Conservation (phyloP, 345 rosid species). For the Syzygium grande region DNA sequence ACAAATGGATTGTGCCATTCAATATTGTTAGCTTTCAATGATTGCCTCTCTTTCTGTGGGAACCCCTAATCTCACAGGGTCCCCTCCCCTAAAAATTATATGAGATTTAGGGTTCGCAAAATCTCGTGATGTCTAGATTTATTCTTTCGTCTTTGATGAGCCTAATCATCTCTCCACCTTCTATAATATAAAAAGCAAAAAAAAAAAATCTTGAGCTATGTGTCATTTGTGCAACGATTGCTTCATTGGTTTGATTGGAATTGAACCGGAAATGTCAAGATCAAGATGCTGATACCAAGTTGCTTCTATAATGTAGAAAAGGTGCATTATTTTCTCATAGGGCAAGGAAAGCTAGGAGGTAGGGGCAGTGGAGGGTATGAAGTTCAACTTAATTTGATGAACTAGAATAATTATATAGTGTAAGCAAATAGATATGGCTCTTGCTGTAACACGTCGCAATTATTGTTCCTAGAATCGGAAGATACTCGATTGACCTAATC, state of each 20-base stretch:
- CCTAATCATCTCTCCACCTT: conserved; percentile 37
- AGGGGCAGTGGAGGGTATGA: not conserved
- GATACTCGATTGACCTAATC: not conserved
- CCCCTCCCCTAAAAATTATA: conserved; percentile 17
- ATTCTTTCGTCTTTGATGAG: conserved; percentile 12
- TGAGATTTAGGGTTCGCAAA: conserved; percentile 3
- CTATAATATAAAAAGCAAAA: conserved; percentile 5
- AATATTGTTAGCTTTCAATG: conserved; percentile 29
- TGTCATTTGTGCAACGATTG: not conserved
- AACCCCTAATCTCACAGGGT: conserved; percentile 24
- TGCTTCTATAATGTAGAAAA: not conserved
- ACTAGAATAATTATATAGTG: not conserved
- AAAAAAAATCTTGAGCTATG: not conserved
- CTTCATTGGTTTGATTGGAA: not conserved
- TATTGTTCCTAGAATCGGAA: not conserved
- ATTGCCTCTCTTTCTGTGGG: conserved; percentile 39
- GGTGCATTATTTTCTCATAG: not conserved
- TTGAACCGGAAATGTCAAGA: not conserved
- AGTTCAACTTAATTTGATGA: not conserved
- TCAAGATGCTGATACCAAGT: not conserved
- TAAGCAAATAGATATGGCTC: not conserved
- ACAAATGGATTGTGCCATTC: conserved; percentile 2
- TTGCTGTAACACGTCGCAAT: not conserved
- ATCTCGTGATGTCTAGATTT: not conserved
- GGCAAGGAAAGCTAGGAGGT: not conserved